Base-by-base conservation (phyloP, 2,329 filamentous ascomycete species). In the Cordyceps cicadae region DNA sequence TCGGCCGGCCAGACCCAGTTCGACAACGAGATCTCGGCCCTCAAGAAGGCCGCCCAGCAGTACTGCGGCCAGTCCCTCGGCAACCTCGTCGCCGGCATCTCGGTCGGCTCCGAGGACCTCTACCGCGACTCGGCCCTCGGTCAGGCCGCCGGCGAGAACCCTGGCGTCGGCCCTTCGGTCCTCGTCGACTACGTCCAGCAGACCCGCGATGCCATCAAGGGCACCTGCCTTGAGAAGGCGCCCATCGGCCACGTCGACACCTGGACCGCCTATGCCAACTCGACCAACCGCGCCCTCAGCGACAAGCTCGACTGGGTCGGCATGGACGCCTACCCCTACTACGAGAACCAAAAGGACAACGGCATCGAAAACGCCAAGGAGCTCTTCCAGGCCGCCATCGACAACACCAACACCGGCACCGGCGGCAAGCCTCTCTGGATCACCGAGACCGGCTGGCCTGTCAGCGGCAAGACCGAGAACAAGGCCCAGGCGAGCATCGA, bases 401-500 rank as follows among this genome's bases (percentile, higher is more conserved):
- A 79, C 54, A 78, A 81, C 62, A 89, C 88, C 39, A 73, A 81
- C 64, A 74, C 70, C 17, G 86, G 79, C 50, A 80, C 83, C 41
- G 77, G 80, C 41, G 83, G 82, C 70, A 93, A 92, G 80, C 78
- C 83, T 19, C 82, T 95, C 67, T 94, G 89, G 89, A 82, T 95
- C 64, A 94, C 91, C 32, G 91, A 96, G 81, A 94, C 90, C 17
- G 92, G 92, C 65, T 94, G 89, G 85, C 91, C 92, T 54, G 85
- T 92, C 58, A 85, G 80, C 67, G 92, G 91, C 60, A 76, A 82
- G 65, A 80, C 76, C 1, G 75, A 81, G 63, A 86, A 85, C 66
- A 70, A 82, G 54, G 89, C 84, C 46, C 80, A 87, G 11, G 79
- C 92, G 6, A 86, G 79, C 41, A 64, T 76, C 37, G 76, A 80